phyloP scores from a whole-genome alignment of 192 early-diverging fungal species.

The Kappamyces sp. region DNA sequence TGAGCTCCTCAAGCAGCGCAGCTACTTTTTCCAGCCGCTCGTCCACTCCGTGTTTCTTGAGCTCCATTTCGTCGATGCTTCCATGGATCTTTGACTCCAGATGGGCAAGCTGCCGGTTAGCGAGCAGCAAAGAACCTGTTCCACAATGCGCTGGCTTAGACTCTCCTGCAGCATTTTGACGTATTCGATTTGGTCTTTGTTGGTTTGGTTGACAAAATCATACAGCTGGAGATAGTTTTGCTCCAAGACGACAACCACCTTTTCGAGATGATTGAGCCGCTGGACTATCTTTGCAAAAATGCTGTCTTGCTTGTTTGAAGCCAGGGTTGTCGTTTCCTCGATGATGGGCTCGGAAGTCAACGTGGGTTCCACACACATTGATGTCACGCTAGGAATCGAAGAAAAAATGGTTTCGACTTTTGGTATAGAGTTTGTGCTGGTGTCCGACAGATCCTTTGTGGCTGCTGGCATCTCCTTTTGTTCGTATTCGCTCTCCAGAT shows the following conservation, averaged over 20 bases:
- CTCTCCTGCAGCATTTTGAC: not conserved
- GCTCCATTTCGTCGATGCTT: conserved; percentile 10
- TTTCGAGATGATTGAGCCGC: conserved; percentile 2
- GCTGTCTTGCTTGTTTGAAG: conserved; percentile 3
- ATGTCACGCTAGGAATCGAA: conserved; percentile 1
- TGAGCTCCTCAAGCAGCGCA: not conserved
- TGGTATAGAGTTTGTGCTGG: conserved; percentile 7
- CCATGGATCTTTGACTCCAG: not conserved
- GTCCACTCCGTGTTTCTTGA: conserved; percentile 1
- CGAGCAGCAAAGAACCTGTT: not conserved
- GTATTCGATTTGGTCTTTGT: not conserved
- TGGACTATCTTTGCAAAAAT: conserved; percentile 8
- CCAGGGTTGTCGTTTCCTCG: not conserved
- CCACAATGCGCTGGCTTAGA: not conserved
- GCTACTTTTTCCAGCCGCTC: not conserved
- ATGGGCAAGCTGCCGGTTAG: not conserved
- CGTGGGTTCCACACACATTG: not conserved
- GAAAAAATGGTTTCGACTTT: conserved; percentile 1
- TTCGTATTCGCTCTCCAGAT: not conserved
- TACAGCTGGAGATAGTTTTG: conserved; percentile 4
- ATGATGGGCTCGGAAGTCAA: conserved; percentile 2
- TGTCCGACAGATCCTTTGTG: not conserved
- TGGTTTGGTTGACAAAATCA: conserved; percentile 1
- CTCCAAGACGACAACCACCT: not conserved
- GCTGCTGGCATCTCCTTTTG: not conserved